Base-by-base conservation (phyloP, 2,329 filamentous ascomycete species). In the Ophiostoma himal-ulmi region DNA sequence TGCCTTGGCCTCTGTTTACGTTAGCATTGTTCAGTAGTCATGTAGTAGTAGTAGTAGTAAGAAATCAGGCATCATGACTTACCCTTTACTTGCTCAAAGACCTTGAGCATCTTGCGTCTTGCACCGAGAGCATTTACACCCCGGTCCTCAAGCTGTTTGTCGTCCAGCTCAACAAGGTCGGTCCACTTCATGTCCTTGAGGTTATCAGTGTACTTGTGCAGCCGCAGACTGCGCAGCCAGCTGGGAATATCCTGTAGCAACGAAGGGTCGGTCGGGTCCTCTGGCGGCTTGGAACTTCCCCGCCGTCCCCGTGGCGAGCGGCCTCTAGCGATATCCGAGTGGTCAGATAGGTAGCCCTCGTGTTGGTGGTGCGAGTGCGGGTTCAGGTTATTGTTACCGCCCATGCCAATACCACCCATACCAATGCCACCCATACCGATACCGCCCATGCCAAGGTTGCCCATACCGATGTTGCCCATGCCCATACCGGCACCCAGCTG, bases 191-290 rank as follows among this genome's bases (percentile, higher is more conserved):
- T 88, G 77, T 98, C 94, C 82, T 98, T 99, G 74, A 99, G 82
- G 76, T 98, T 96, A 75, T 99, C 95, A 11, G 95, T 99, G 81
- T 99, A 99, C 83, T 99, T 99, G 85, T 99, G 95, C 76, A 99
- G 85, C 72, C 95, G 89, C 78, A 98, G 85, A 79, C 93, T 97
- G 78, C 95, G 89, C 76, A 99, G 86, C 95, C 95, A 99, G 79
- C 89, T 91, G 70, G 95, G 94, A 75, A 99, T 97, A 77, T 99
- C 95, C 81, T 96, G 92, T 75, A 99, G 85, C 72, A 99, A 86
- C 60, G 86, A 89, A 20, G 91, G 91, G 79, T 99, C 95, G 26
- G 94, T 98, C 4, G 95, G 95, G 77, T 99, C 95, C 83, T 99
- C 95, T 66, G 95, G 95, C 39, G 95, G 95, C 85, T 98, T 99